phyloP scores from a whole-genome alignment of 768 basidiomycete species.

The Serendipita indica region DNA sequence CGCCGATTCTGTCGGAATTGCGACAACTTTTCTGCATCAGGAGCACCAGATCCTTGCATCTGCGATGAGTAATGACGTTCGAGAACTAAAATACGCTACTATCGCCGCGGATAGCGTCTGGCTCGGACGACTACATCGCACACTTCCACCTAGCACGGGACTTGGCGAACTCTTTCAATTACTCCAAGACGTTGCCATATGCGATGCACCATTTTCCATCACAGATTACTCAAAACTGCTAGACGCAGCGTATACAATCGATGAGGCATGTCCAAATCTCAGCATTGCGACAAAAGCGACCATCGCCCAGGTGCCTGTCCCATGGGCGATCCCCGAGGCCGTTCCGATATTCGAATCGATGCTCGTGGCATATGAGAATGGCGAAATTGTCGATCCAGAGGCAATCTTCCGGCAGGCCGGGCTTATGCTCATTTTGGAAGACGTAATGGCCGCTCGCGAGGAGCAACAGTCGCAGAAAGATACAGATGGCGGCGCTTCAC shows the following conservation, averaged over 20 bases:
- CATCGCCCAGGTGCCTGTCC: slow-evolving; percentile 38
- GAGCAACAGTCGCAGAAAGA: slow-evolving; percentile 11
- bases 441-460: slow-evolving; percentile 26
- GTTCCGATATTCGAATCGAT: slow-evolving; percentile 22
- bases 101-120: slow-evolving; percentile 23
- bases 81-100: slow-evolving; percentile 38
- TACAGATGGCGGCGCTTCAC: slow-evolving; percentile 6
- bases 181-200: slow-evolving; percentile 31
- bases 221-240: slow-evolving; percentile 18
- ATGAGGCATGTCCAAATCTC: slow-evolving; percentile 25
- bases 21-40: slow-evolving; percentile 47
- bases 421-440: slow-evolving; percentile 29
- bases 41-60: slow-evolving; percentile 48
- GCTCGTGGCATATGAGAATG: slow-evolving; percentile 11
- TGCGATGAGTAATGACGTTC: slow-evolving; percentile 39
- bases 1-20: slow-evolving; percentile 41
- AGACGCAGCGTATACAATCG: slow-evolving; percentile 31
- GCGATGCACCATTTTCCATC: slow-evolving; percentile 33
- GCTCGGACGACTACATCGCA: slow-evolving; percentile 18
- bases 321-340: slow-evolving; percentile 32
- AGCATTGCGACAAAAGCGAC: slow-evolving; percentile 31
- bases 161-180: slow-evolving; percentile 31
- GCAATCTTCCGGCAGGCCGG: slow-evolving; percentile 24
- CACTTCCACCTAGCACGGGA: slow-evolving; percentile 22
- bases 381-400: slow-evolving; percentile 31